Percentiles rank a stretch among this genome's conserved stretches.
Evolutionary conservation across 169 alveolate genomes (phyloP).

Genomic region (Amoebophrya sp.): DNA sequence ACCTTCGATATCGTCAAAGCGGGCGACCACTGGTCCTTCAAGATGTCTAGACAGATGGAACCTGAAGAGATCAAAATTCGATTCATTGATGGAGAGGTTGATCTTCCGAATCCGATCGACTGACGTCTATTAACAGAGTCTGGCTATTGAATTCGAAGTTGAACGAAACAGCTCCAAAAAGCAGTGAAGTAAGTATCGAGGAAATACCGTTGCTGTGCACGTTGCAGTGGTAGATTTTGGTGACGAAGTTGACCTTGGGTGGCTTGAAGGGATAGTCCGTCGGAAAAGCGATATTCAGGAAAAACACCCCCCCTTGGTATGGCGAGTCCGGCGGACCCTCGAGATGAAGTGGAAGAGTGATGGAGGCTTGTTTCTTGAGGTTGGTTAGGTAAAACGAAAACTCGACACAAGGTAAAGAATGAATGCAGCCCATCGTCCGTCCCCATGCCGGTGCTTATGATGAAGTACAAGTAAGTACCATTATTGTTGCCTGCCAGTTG

Average conservation of each 20-base stretch:
- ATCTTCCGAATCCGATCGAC: no score
- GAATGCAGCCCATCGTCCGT: neutral
- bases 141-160: no score
- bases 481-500: constrained; percentile 98
- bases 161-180: neutral
- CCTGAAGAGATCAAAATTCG: neutral
- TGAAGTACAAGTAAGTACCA: constrained; percentile 96
- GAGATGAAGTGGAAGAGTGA: neutral
- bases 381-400: no score
- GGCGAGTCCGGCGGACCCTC: constrained; percentile 45
- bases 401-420: no score
- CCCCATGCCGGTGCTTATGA: neutral
- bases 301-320: constrained; percentile 95
- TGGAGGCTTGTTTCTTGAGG: neutral
- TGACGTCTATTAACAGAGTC: no score
- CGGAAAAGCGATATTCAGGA: constrained; percentile 93
- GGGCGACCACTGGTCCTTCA: constrained; percentile 98
- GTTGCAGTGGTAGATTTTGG: constrained; percentile 96
- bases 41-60: constrained; percentile 89
- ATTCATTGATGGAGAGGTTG: no score
- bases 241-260: constrained; percentile 90
- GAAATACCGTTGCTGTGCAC: constrained; percentile 83
- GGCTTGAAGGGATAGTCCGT: constrained; percentile 99
- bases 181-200: neutral
- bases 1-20: constrained; percentile 97